A percentile compares a stretch with the other conserved stretches of the same genome.
Conservation (phyloP, 495 filamentous ascomycete species). For the Aspergillus taichungensis region DNA sequence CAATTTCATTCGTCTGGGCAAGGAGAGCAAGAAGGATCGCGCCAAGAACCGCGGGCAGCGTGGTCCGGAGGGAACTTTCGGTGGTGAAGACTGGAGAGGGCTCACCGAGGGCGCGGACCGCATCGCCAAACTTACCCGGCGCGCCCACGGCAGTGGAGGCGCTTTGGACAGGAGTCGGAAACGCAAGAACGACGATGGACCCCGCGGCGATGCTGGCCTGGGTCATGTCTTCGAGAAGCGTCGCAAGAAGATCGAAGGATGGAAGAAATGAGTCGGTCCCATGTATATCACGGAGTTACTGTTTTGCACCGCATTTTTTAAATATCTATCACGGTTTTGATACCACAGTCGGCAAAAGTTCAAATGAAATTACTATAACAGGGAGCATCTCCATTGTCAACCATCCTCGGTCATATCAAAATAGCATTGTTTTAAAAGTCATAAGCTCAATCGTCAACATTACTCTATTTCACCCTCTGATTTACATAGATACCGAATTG, state of each 20-base stretch:
- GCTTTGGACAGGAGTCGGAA: constrained; percentile 75
- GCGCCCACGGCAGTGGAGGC: constrained; percentile 40
- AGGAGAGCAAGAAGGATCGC: constrained; percentile 68
- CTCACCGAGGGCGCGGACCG: constrained; percentile 71
- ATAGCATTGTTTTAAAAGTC: too few species aligned
- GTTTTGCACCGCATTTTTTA: background rate
- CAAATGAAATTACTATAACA: too few species aligned
- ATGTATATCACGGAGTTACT: background rate
- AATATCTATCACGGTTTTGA: background rate
- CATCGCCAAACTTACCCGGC: constrained; percentile 62
- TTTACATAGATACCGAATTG: too few species aligned
- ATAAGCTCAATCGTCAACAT: too few species aligned
- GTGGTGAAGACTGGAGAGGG: constrained; percentile 77
- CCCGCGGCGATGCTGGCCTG: constrained; percentile 48
- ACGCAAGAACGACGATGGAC: constrained; percentile 52
- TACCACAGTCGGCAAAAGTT: background rate
- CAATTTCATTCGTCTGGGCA: constrained; percentile 77
- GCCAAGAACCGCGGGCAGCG: constrained; percentile 41
- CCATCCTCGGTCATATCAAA: too few species aligned
- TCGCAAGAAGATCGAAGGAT: constrained; percentile 57
- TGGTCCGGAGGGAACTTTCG: constrained; percentile 49
- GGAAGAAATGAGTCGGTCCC: constrained; percentile 31
- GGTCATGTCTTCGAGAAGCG: constrained; percentile 67
- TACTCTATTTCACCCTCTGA: too few species aligned
- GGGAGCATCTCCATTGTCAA: too few species aligned